Evolutionary conservation across 2,329 filamentous ascomycete species (phyloP).

Genomic region (Penicillium sp.): DNA sequence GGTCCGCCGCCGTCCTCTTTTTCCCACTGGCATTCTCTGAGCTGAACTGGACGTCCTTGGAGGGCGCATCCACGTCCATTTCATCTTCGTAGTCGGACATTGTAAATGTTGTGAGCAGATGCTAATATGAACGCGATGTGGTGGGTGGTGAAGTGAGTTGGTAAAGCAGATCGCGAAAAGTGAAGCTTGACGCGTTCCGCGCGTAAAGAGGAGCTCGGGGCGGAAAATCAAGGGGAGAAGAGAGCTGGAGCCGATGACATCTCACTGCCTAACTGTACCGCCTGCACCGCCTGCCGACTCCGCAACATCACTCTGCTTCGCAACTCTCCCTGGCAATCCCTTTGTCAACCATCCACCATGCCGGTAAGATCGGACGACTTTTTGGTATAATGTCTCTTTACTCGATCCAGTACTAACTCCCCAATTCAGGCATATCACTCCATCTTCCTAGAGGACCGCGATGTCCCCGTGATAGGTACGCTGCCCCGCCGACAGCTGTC

Average conservation of each 20-base stretch:
- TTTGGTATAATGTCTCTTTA: background rate
- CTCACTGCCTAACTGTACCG: slow-evolving; percentile 24
- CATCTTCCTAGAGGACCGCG: slow-evolving; percentile 85
- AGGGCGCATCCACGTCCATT: slow-evolving; percentile 70
- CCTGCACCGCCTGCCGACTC: slow-evolving; percentile 16
- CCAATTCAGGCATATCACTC: slow-evolving; percentile 86
- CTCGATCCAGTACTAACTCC: slow-evolving; percentile 12
- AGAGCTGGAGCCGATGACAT: slow-evolving; percentile 38
- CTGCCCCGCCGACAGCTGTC: slow-evolving; percentile 25
- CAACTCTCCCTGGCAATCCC: slow-evolving; percentile 10
- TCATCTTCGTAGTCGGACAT: slow-evolving; percentile 68
- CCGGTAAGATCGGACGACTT: slow-evolving; percentile 46
- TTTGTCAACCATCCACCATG: slow-evolving; percentile 46
- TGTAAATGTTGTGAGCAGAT: slow-evolving; percentile 28
- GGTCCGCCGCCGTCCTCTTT: slow-evolving; percentile 88
- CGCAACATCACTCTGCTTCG: slow-evolving; percentile 21
- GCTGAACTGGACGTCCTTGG: slow-evolving; percentile 67
- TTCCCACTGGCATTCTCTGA: slow-evolving; percentile 74
- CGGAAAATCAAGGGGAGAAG: slow-evolving; percentile 44
- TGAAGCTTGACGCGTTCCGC: slow-evolving; percentile 42
- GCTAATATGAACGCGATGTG: background rate
- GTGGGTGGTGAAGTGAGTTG: background rate
- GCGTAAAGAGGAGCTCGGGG: slow-evolving; percentile 52
- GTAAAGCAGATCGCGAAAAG: slow-evolving; percentile 19
- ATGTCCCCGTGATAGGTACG: slow-evolving; percentile 68